Evolutionary conservation across 129 eudicot species (phyloP).

Genomic region (Flaveria linearis): DNA sequence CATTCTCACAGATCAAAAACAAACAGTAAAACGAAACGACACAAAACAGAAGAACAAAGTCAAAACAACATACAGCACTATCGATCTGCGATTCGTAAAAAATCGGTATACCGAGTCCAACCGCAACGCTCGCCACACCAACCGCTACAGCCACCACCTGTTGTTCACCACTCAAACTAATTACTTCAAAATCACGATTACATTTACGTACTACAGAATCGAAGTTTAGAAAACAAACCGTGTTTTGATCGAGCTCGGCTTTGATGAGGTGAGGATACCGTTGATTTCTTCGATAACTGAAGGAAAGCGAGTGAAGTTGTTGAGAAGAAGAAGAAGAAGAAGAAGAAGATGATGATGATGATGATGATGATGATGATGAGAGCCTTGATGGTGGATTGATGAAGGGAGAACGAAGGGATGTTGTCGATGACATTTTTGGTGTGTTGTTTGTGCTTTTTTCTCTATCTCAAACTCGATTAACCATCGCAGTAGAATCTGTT

Average conservation of each 20-base stretch:
- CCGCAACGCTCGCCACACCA: slow-evolving; percentile 79
- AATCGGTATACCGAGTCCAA: slow-evolving; percentile 84
- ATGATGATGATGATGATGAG: too few relatives aligned
- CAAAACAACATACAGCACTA: slow-evolving; percentile 52
- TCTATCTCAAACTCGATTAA: too few relatives aligned
- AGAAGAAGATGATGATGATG: too few relatives aligned
- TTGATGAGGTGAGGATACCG: neutral
- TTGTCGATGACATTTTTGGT: too few relatives aligned
- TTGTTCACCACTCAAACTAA: neutral
- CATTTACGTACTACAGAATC: neutral
- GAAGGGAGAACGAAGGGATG: too few relatives aligned
- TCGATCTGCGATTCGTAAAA: slow-evolving; percentile 91
- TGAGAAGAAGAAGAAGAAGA: too few relatives aligned
- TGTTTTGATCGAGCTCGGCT: neutral
- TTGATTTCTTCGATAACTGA: neutral
- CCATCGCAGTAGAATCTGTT: too few relatives aligned
- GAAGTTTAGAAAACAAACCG: neutral
- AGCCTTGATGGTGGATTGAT: too few relatives aligned
- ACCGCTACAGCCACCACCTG: slow-evolving; percentile 83
- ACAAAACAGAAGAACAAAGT: neutral
- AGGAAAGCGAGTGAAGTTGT: neutral
- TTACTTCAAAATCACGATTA: neutral
- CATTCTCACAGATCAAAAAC: neutral
- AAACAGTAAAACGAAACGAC: neutral
- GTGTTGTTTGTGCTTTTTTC: too few relatives aligned